Evolutionary conservation across 768 basidiomycete species (phyloP).

Genomic region (Lentinula lateritia): DNA sequence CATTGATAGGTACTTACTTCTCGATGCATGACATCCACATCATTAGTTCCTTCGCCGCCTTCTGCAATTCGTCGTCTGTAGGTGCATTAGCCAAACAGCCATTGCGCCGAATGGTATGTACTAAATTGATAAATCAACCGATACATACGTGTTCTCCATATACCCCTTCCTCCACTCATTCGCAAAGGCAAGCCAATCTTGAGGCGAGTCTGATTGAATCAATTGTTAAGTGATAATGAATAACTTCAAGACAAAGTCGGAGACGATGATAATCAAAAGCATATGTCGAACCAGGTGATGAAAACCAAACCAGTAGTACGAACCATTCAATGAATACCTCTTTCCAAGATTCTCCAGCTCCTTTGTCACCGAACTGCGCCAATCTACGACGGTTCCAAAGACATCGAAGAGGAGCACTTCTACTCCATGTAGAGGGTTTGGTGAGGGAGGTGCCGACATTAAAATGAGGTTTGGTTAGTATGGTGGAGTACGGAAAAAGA

Average conservation of each 20-base stretch:
- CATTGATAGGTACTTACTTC: slow-evolving; percentile 26
- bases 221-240: not conserved
- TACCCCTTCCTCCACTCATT: slow-evolving; percentile 56
- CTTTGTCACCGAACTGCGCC: slow-evolving; percentile 24
- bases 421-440: slow-evolving; percentile 12
- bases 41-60: slow-evolving; percentile 41
- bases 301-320: not conserved
- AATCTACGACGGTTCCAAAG: slow-evolving; percentile 30
- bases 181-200: slow-evolving; percentile 45
- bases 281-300: not conserved
- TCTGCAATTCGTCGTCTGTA: slow-evolving; percentile 36
- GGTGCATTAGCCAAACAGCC: not conserved
- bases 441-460: too few species aligned
- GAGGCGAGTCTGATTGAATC: slow-evolving; percentile 8
- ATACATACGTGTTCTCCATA: slow-evolving; percentile 32
- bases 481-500: too few species aligned
- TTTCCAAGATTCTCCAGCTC: slow-evolving; percentile 25
- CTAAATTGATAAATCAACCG: slow-evolving; percentile 10
- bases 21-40: slow-evolving; percentile 52
- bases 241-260: too few species aligned
- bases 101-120: too few species aligned
- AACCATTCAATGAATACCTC: slow-evolving; percentile 21
- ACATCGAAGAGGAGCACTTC: slow-evolving; percentile 27
- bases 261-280: too few species aligned
- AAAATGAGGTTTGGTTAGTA: too few species aligned